Base-by-base conservation (phyloP, 352 stramenopile genomes). In the Pythium sp. region DNA sequence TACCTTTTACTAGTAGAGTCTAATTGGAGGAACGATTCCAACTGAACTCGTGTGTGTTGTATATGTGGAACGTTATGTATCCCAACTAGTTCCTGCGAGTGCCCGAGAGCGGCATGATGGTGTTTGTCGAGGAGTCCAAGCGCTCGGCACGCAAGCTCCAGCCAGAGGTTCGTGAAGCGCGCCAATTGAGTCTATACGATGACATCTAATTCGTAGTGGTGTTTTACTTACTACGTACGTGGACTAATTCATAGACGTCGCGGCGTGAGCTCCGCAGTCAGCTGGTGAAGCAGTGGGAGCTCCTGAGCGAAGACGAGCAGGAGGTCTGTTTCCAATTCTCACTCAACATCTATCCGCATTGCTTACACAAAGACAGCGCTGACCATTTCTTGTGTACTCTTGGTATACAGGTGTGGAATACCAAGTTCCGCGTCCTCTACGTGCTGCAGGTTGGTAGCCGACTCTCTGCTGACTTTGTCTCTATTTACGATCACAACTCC, bases 61-160 rank as follows among this genome's bases (percentile, higher is more conserved):
- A 65, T 57, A 4, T 5, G 30, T 32, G 24, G 24, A 26, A 26
- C 24, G 24, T 26, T 26, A 41, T 41, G 34, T 41, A 41, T 34
- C 26, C 18, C 12, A 5, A 28, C 32, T 47, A 86, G 78, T 83
- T 76, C 61, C 72, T 82, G 15, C 65, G 59, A 2, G 64, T 71
- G 7, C 78, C 78, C 1, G 64, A 72, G 49, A 81, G 68, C 47
- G 65, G 68, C 49, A 72, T 67, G 66, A 73, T 71, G 70, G 58
- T 84, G 18, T 86, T 80, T 49, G 51, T 82, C 57, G 74, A 82
- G 55, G 58, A 76, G 38, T 65, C 30, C 8, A 79, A 71, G 49
- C 18, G 38, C 38, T 41, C 26, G 3, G 65, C 74, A 63, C 74
- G 76, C 2, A 64, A 54, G 11, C 54, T 46, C 11, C 67, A 82